Evolutionary conservation across 192 early-diverging fungal species (phyloP).

Genomic region (Glomus cerebriforme): DNA sequence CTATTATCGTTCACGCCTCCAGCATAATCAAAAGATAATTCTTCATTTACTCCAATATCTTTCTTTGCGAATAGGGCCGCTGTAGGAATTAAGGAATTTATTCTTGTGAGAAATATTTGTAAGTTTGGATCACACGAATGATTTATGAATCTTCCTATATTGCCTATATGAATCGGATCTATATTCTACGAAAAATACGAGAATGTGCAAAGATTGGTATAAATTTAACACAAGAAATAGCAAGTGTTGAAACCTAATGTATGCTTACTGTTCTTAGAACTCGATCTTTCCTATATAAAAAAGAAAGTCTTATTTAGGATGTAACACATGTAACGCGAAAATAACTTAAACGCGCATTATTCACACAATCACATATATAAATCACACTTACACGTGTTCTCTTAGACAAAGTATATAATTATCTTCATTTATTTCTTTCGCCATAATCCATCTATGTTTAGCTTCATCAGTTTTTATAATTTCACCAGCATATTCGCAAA

Average conservation of each 20-base stretch:
- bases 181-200: constrained; percentile 20
- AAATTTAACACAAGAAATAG: not conserved
- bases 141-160: constrained; percentile 26
- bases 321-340: not conserved
- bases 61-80: constrained; percentile 17
- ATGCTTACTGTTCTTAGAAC: constrained; percentile 26
- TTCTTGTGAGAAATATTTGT: constrained; percentile 11
- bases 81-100: constrained; percentile 25
- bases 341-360: not conserved
- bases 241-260: not conserved
- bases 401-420: constrained; percentile 29
- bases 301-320: too few relatives aligned
- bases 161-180: constrained; percentile 18
- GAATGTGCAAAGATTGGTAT: not conserved
- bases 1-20: not conserved
- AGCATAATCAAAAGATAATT: constrained; percentile 28
- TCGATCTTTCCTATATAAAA: constrained; percentile 7
- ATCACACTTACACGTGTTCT: constrained; percentile 16
- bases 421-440: not conserved
- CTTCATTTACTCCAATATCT: constrained; percentile 11
- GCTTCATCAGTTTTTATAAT: constrained; percentile 23
- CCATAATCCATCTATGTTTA: not conserved
- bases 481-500: constrained; percentile 33
- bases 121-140: constrained; percentile 28
- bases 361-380: too few relatives aligned